phyloP scores from a whole-genome alignment of 176 grass and related monocot genomes.

The Aechmea fasciata region DNA sequence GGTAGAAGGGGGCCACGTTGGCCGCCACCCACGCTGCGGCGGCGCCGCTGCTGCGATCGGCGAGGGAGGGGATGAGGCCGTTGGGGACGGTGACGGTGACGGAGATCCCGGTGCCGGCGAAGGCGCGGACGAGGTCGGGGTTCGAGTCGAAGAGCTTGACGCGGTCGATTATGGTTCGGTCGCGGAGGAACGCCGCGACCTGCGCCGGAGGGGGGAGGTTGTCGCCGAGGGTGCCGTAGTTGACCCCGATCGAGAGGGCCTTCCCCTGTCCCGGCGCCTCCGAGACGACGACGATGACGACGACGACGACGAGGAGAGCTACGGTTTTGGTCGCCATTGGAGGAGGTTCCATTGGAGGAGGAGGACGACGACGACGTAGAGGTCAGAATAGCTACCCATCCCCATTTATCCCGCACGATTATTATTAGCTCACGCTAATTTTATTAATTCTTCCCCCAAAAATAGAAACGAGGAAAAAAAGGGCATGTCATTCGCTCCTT shows the following conservation, averaged over 20 bases:
- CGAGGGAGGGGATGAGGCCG: conserved; percentile 39
- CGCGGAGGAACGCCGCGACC: conserved; percentile 48
- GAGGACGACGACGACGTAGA: not conserved
- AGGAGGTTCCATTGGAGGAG: not conserved
- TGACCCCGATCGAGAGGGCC: conserved; percentile 51
- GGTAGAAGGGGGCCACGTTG: conserved; percentile 50
- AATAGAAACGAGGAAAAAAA: no score
- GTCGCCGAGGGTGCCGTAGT: conserved; percentile 74
- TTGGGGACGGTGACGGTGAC: conserved; percentile 55
- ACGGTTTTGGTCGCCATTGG: conserved; percentile 6
- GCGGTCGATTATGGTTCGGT: conserved; percentile 39
- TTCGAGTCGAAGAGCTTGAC: conserved; percentile 94
- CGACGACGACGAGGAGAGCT: not conserved
- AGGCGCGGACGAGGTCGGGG: conserved; percentile 62
- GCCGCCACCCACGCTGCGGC: conserved; percentile 36
- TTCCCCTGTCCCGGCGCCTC: not conserved
- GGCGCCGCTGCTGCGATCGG: conserved; percentile 28
- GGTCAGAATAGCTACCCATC: no score
- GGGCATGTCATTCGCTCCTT: no score
- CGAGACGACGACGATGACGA: not conserved
- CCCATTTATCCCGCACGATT: no score
- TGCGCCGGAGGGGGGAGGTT: conserved; percentile 51
- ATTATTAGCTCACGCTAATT: no score
- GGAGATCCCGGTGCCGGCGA: conserved; percentile 47
- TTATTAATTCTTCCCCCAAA: no score